Evolutionary conservation across 1,284 basidiomycete species (phyloP).

Genomic region (Pseudozyma hubeiensis): DNA sequence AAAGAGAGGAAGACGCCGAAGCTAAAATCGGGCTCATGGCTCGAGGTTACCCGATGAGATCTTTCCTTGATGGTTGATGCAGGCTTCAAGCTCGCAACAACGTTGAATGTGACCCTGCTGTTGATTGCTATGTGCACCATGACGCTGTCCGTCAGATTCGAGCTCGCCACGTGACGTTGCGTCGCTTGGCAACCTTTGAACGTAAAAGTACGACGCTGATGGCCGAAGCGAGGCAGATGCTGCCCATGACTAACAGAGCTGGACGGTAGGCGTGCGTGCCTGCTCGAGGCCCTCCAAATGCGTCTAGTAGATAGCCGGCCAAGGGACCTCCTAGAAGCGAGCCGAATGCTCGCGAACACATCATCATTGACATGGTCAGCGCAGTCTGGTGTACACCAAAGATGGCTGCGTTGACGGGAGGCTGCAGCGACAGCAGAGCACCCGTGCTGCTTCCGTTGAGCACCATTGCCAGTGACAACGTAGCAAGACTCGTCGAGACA

Average conservation of each 20-base stretch:
- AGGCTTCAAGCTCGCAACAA: not conserved
- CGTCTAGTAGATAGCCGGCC: slow-evolving; percentile 52
- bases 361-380: slow-evolving; percentile 49
- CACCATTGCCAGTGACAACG: slow-evolving; percentile 46
- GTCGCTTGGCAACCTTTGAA: slow-evolving; percentile 25
- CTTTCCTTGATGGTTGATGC: not conserved
- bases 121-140: too few species aligned
- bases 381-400: slow-evolving; percentile 50
- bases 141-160: slow-evolving; percentile 14
- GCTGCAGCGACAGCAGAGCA: slow-evolving; percentile 47
- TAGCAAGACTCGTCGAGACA: slow-evolving; percentile 31
- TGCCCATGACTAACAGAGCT: slow-evolving; percentile 45
- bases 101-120: too few species aligned
- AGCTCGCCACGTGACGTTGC: slow-evolving; percentile 37
- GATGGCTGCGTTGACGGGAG: slow-evolving; percentile 50
- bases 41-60: not conserved
- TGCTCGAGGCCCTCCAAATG: slow-evolving; percentile 38
- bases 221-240: slow-evolving; percentile 40
- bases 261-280: slow-evolving; percentile 42
- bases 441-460: slow-evolving; percentile 52
- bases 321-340: slow-evolving; percentile 45
- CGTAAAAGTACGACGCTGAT: slow-evolving; percentile 37
- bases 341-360: slow-evolving; percentile 43
- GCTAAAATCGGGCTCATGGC: not conserved
- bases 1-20: slow-evolving; percentile 8